phyloP scores from a whole-genome alignment of 1,284 basidiomycete species.

The Sporisorium reilianum region DNA sequence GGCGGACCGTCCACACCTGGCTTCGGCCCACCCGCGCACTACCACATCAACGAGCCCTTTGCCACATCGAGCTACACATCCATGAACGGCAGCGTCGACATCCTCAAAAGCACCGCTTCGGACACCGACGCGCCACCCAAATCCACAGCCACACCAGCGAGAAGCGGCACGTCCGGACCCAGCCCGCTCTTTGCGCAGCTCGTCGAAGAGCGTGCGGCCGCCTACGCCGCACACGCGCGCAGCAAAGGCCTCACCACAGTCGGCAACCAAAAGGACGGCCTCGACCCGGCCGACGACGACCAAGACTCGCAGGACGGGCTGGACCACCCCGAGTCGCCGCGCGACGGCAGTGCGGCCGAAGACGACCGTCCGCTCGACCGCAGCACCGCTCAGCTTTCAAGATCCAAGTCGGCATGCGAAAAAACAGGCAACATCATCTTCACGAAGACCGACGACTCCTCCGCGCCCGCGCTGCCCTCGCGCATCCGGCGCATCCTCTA shows the following conservation, averaged over 20 bases:
- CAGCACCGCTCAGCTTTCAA: not conserved
- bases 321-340: conserved; percentile 30
- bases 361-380: not conserved
- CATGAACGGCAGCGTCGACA: too few species aligned
- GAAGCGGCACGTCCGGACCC: conserved; percentile 7
- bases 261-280: conserved; percentile 56
- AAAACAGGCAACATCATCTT: conserved; percentile 77
- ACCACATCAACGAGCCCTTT: conserved; percentile 26
- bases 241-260: conserved; percentile 48
- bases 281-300: conserved; percentile 56
- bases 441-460: conserved; percentile 71
- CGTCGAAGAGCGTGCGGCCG: conserved; percentile 35
- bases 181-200: conserved; percentile 36
- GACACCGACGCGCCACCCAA: too few species aligned
- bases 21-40: conserved; percentile 46
- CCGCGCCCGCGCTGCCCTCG: conserved; percentile 68
- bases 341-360: conserved; percentile 25
- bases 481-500: conserved; percentile 79
- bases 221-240: conserved; percentile 26
- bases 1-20: conserved; percentile 34
- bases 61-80: conserved; percentile 30
- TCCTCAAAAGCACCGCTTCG: too few species aligned
- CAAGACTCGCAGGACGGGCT: conserved; percentile 46
- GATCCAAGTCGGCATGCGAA: conserved; percentile 13
- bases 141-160: conserved; percentile 3